A percentile compares a stretch with the other conserved stretches of the same genome.
phyloP scores from a whole-genome alignment of 1,139 yeast species.

The Waltiozyma solani region DNA sequence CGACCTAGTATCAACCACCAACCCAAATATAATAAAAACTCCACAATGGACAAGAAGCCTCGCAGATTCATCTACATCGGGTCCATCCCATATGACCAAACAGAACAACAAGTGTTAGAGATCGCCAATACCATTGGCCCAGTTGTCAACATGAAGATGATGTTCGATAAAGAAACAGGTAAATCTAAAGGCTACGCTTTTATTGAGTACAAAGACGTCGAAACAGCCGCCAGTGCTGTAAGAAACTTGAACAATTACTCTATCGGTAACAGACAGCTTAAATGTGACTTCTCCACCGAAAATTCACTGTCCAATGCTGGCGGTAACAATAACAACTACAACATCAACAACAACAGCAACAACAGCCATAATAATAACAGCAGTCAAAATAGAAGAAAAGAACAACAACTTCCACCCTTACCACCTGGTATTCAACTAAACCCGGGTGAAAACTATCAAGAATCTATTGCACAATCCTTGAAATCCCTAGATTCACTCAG shows the following conservation, averaged over 20 bases:
- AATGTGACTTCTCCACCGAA: constrained; percentile 65
- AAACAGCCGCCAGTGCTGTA: constrained; percentile 87
- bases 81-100: constrained; percentile 63
- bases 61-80: constrained; percentile 47
- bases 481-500: constrained; percentile 48
- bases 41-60: constrained; percentile 22
- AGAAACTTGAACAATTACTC: constrained; percentile 75
- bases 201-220: constrained; percentile 55
- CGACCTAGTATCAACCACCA: too few relatives aligned
- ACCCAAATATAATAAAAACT: not conserved
- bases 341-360: not conserved
- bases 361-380: constrained; percentile 8
- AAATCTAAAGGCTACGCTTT: constrained; percentile 88
- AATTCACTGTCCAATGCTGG: constrained; percentile 13
- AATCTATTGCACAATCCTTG: constrained; percentile 50
- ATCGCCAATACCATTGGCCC: constrained; percentile 83
- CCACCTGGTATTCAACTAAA: constrained; percentile 41
- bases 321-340: not conserved
- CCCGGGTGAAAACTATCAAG: constrained; percentile 39
- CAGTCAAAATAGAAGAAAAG: constrained; percentile 8
- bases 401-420: constrained; percentile 27
- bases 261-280: constrained; percentile 61
- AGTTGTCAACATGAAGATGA: constrained; percentile 60
- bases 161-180: constrained; percentile 85
- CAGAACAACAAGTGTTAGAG: constrained; percentile 83